Conservation (phyloP, 805 yeast species). For the Yarrowia sp. region DNA sequence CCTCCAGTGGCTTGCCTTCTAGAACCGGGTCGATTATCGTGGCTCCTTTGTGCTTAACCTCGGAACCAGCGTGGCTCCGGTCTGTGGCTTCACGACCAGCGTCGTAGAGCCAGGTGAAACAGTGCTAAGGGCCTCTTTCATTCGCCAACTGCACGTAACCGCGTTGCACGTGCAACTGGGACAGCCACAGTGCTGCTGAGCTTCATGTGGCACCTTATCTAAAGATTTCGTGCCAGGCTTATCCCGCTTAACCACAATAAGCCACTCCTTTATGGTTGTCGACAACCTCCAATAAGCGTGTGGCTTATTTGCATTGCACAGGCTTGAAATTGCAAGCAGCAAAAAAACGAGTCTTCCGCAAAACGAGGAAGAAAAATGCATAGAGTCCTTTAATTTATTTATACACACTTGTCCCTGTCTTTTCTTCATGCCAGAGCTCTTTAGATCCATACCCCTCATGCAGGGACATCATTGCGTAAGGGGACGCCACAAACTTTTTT, state of each 20-base stretch:
- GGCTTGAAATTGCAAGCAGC: neutral
- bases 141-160: neutral
- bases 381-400: neutral
- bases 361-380: no score
- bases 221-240: neutral
- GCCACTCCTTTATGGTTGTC: neutral
- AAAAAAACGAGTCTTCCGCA: neutral
- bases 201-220: neutral
- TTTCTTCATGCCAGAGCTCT: neutral
- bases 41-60: neutral
- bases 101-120: neutral
- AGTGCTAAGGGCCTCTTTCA: neutral
- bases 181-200: slow-evolving; percentile 4
- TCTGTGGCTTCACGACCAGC: neutral
- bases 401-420: neutral
- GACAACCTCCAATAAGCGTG: neutral
- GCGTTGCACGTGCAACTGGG: neutral
- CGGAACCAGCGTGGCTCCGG: neutral
- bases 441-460: slow-evolving; percentile 2
- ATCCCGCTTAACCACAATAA: slow-evolving; percentile 8
- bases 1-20: neutral
- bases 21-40: neutral
- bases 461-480: slow-evolving; percentile 14
- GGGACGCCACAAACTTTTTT: slow-evolving; percentile 10
- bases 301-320: neutral